Percentiles rank a stretch among this genome's conserved stretches.
Evolutionary conservation across 164 flowering plant species (phyloP).

Genomic region (Macadamia tetraphylla): DNA sequence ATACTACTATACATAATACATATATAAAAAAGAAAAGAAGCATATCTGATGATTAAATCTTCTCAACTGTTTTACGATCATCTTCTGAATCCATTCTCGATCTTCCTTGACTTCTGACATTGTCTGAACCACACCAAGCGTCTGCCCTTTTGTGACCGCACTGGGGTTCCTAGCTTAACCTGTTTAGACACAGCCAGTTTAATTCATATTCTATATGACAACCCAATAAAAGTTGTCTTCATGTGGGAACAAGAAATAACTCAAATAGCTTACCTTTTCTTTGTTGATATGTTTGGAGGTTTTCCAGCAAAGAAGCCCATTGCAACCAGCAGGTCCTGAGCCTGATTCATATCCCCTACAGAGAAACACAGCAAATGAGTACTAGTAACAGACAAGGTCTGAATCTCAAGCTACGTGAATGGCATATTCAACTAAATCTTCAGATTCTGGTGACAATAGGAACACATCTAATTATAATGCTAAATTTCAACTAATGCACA

Average conservation of each 20-base stretch:
- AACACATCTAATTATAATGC: no score
- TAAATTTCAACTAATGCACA: no score
- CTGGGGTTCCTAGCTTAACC: constrained; percentile 35
- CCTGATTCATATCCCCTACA: constrained; percentile 77
- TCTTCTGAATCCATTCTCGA: constrained; percentile 28
- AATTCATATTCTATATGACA: neutral
- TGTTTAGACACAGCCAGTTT: constrained; percentile 14
- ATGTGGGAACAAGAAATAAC: neutral
- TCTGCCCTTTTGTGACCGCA: constrained; percentile 26
- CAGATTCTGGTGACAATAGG: no score
- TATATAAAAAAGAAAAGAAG: constrained; percentile 8
- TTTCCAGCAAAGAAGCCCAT: constrained; percentile 70
- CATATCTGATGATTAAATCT: neutral
- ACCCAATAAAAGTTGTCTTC: no score
- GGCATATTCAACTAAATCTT: no score
- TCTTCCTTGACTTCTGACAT: constrained; percentile 37
- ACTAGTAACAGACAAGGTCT: neutral
- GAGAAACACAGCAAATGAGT: constrained; percentile 8
- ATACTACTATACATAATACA: constrained; percentile 2
- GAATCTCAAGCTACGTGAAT: neutral
- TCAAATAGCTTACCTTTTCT: constrained; percentile 33
- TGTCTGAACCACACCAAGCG: constrained; percentile 42
- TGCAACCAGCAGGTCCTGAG: constrained; percentile 53
- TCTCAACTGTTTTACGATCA: constrained; percentile 7
- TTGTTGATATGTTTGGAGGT: constrained; percentile 32